Conservation (phyloP, 2,329 filamentous ascomycete species). For the Trichoderma gracile region DNA sequence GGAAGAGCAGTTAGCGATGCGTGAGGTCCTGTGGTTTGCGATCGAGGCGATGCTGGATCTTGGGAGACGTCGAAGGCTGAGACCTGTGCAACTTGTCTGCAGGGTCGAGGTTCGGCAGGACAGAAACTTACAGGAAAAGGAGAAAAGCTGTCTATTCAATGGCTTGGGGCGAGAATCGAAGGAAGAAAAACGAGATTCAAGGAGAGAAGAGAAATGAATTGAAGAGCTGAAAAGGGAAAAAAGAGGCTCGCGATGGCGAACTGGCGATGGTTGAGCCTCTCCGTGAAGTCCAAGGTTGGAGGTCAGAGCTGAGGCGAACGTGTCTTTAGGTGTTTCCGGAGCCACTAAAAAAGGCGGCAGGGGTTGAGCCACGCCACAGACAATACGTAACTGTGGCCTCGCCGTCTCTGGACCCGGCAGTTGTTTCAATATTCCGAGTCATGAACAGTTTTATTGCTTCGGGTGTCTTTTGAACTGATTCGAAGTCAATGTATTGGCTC, state of each 20-base stretch:
- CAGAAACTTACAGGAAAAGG: conserved; percentile 29
- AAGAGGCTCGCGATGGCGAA: conserved; percentile 18
- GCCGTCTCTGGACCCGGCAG: too few species aligned
- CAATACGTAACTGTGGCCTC: not conserved
- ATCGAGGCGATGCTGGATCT: not conserved
- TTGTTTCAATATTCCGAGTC: too few species aligned
- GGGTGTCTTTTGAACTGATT: too few species aligned
- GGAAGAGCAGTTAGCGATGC: conserved; percentile 7
- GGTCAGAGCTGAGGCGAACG: conserved; percentile 23
- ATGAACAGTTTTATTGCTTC: too few species aligned
- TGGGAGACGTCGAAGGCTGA: not conserved
- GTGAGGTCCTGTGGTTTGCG: not conserved
- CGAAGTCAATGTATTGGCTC: too few species aligned
- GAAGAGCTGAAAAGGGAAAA: conserved; percentile 19
- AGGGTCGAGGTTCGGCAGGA: not conserved
- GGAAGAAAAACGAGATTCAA: not conserved
- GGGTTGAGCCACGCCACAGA: conserved; percentile 16
- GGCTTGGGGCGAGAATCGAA: conserved; percentile 4
- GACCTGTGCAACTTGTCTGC: conserved; percentile 5
- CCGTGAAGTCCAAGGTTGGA: conserved; percentile 18
- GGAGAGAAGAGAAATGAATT: conserved; percentile 19
- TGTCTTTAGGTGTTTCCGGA: conserved; percentile 20
- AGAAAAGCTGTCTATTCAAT: not conserved
- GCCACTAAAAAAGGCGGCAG: conserved; percentile 19
- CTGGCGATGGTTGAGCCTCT: conserved; percentile 23